Base-by-base conservation (phyloP, 345 rosid species). In the Luvunga scandens region DNA sequence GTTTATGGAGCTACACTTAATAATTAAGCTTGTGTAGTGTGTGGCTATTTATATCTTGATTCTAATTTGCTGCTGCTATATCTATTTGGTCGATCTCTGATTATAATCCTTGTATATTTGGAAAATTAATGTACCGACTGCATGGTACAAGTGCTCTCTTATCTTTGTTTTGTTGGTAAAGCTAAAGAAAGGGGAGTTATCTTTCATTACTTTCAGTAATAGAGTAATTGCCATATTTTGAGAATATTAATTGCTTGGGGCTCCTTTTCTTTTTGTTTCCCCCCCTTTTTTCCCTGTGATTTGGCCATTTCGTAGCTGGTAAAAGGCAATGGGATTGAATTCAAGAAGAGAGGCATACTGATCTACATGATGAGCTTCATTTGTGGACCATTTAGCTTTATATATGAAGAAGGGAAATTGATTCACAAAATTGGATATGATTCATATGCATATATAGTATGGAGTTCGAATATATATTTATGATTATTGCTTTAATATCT, bases 1-100 rank as follows among this genome's bases (percentile, higher is more conserved):
- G 81, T 61, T 84, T 92, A 8, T 92, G 97, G 97, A 88, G 82
- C 69, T 86, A 86, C 25, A 69, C 72, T 69, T 88, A 75, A 28
- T 27, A 27, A 14, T 28, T n/a, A n/a, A 7, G 36, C 57, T 33
- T 69, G 59, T 16, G 27, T 24, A 16, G 6, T 21, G 34, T 65
- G 69, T 33, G 19, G 39, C 42, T 33, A 65, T 22, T 9, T 45
- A 12, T 45, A 45, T 16, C 18, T 45, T 45, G 50, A 12, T 45
- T 45, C 5, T 45, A 45, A 45, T 45, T 12, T 45, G 36, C 60
- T 28, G 24, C 60, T 3, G n/a, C 73, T 27, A 48, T 36, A 42
- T 42, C 10, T 42, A 12, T 65, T 18, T 21, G 25, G 14, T 39
- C 13, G 45, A 39, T 65, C 21, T 65, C 42, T 19, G 30, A 38